phyloP scores from a whole-genome alignment of 345 rosid species.

The Theobroma cacao region DNA sequence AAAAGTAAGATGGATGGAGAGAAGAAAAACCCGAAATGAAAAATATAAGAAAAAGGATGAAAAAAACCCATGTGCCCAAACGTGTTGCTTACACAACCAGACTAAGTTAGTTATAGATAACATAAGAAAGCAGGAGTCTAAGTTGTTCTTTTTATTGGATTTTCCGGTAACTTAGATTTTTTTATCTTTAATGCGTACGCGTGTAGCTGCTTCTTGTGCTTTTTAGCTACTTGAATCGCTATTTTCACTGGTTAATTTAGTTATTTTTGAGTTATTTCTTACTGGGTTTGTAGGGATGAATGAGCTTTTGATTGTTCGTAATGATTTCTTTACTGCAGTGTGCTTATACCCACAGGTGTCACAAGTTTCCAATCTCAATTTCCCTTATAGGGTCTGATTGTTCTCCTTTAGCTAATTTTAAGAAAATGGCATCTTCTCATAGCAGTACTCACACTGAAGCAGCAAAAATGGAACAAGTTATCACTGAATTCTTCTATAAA shows the following conservation, averaged over 20 bases:
- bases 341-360: neutral
- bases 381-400: constrained; percentile 7
- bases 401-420: neutral
- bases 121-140: neutral
- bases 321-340: constrained; percentile 25
- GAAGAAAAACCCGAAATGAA: neutral
- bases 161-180: neutral
- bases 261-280: constrained; percentile 1
- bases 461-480: constrained; percentile 79
- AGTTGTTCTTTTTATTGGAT: neutral
- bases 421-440: constrained; percentile 55
- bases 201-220: constrained; percentile 3
- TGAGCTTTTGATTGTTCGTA: constrained; percentile 10
- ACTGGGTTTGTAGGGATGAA: neutral
- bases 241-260: neutral
- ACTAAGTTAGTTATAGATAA: neutral
- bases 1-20: neutral
- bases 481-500: constrained; percentile 86
- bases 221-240: neutral
- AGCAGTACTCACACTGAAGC: constrained; percentile 53
- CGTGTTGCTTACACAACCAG: neutral
- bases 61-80: neutral
- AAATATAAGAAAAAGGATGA: neutral
- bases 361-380: neutral
- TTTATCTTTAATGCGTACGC: too few relatives aligned